Conservation (phyloP, 75 land plant species). For the Ceratopteris richardii region DNA sequence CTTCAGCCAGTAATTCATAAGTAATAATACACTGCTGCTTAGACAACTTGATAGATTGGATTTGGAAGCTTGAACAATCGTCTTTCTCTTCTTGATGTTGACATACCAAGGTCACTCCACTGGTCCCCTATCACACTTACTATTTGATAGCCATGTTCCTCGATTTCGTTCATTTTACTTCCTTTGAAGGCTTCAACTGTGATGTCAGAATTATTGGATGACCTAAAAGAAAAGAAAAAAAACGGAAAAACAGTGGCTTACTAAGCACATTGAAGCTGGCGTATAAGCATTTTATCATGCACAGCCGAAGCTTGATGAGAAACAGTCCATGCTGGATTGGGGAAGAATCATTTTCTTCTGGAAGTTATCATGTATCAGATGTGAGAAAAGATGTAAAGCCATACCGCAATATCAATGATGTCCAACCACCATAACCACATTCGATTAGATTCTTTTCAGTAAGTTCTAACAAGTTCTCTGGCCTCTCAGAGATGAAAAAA, state of each 20-base stretch:
- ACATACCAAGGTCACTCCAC: constrained; percentile 48
- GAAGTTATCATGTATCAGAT: too few relatives aligned
- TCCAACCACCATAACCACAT: constrained; percentile 24
- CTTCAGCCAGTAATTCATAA: too few relatives aligned
- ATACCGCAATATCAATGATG: constrained; percentile 5
- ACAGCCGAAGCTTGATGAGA: too few relatives aligned
- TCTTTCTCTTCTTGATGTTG: constrained; percentile 25
- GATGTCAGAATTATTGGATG: not conserved
- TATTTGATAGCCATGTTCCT: constrained; percentile 37
- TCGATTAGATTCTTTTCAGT: constrained; percentile 17
- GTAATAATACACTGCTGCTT: too few relatives aligned
- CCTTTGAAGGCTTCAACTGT: constrained; percentile 22
- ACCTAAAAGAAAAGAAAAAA: constrained; percentile 1
- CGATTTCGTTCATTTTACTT: constrained; percentile 13
- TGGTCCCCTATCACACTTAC: constrained; percentile 56
- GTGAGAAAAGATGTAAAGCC: too few relatives aligned
- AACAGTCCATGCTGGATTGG: too few relatives aligned
- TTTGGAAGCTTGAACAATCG: constrained; percentile 73
- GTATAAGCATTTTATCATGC: too few relatives aligned
- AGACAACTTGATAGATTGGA: constrained; percentile 55
- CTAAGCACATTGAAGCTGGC: too few relatives aligned
- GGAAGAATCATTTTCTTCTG: too few relatives aligned
- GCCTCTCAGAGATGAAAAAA: constrained; percentile 26
- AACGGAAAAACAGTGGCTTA: too few relatives aligned
- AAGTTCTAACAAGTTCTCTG: constrained; percentile 9